A percentile compares a stretch with the other conserved stretches of the same genome.
Evolutionary conservation across 2,329 filamentous ascomycete genomes (phyloP).

Genomic region (Cercospora zeae-maydis): DNA sequence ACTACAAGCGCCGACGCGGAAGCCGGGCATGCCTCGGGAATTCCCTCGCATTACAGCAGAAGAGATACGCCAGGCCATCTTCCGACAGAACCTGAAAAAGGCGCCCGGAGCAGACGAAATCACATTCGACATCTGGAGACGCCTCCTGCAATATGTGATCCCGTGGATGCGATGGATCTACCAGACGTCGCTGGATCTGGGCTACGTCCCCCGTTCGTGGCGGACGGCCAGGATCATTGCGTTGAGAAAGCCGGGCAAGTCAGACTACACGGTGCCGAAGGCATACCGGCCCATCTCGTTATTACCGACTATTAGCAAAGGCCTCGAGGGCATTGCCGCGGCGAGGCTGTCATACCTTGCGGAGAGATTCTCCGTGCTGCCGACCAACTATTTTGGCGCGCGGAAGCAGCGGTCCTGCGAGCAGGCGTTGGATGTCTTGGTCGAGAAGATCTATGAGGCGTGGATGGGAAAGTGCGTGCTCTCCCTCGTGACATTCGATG

Average conservation of each 20-base stretch:
- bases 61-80: not conserved
- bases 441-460: conserved; percentile 15
- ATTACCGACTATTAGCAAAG: conserved; percentile 34
- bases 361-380: conserved; percentile 26
- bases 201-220: not conserved
- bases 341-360: conserved; percentile 21
- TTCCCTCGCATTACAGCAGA: not conserved
- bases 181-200: not conserved
- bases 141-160: not conserved
- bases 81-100: not conserved
- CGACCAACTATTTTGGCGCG: conserved; percentile 29
- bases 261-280: conserved; percentile 29
- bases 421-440: conserved; percentile 31
- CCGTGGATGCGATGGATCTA: not conserved
- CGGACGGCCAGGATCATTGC: not conserved
- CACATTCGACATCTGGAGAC: not conserved
- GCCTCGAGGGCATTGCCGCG: conserved; percentile 31
- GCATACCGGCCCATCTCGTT: conserved; percentile 32
- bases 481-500: not conserved
- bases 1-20: not conserved
- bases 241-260: not conserved
- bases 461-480: not conserved
- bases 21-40: not conserved
- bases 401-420: conserved; percentile 29
- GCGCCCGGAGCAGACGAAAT: not conserved